Conservation (phyloP, 2,329 filamentous ascomycete genomes). For the Colletotrichum abscissum region DNA sequence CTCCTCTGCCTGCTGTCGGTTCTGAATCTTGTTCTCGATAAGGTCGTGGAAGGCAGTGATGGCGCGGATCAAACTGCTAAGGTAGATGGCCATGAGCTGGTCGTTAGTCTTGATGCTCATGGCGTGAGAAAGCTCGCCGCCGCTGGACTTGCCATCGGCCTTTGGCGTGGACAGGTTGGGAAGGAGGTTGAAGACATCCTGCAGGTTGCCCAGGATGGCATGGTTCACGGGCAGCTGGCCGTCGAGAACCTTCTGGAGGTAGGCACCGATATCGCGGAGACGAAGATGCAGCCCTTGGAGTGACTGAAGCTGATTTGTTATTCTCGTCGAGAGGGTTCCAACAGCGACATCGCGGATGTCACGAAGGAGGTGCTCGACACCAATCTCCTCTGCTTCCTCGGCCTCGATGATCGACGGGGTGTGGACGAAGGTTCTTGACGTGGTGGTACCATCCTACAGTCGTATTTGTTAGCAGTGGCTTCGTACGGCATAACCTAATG, state of each 20-base stretch:
- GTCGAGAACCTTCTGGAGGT: slow-evolving; percentile 95
- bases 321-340: slow-evolving; percentile 93
- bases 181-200: slow-evolving; percentile 98
- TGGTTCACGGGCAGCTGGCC: slow-evolving; percentile 95
- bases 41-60: slow-evolving; percentile 99
- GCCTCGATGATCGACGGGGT: slow-evolving; percentile 98
- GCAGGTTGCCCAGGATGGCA: slow-evolving; percentile 96
- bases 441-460: slow-evolving; percentile 91
- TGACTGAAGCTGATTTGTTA: slow-evolving; percentile 97
- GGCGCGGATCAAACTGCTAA: slow-evolving; percentile 94
- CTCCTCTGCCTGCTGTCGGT: slow-evolving; percentile 95
- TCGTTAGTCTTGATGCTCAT: slow-evolving; percentile 99
- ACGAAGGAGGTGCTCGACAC: slow-evolving; percentile 95
- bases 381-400: slow-evolving; percentile 98
- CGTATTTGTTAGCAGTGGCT: slow-evolving; percentile 25
- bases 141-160: slow-evolving; percentile 69
- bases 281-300: slow-evolving; percentile 95
- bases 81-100: slow-evolving; percentile 97
- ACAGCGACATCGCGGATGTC: slow-evolving; percentile 99
- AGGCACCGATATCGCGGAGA: slow-evolving; percentile 93
- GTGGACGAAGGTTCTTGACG: slow-evolving; percentile 96
- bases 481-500: not conserved
- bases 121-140: slow-evolving; percentile 89
- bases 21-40: slow-evolving; percentile 99
- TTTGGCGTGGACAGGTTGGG: slow-evolving; percentile 93